Evolutionary conservation across 1,284 basidiomycete species (phyloP).

Genomic region (Psilocybe mexicana): DNA sequence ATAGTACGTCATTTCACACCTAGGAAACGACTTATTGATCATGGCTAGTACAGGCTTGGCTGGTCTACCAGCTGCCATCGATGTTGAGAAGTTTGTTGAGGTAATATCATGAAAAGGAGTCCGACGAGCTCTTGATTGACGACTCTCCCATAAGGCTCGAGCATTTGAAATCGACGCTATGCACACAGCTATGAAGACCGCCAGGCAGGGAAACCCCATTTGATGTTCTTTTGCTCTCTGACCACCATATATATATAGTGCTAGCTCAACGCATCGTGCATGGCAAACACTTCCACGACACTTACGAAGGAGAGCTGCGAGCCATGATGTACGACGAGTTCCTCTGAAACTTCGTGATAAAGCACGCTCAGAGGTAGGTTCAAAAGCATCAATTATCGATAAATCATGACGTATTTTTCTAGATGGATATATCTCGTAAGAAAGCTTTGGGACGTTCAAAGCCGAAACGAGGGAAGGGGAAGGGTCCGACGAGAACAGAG

Average conservation of each 20-base stretch:
- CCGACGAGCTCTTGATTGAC: not conserved
- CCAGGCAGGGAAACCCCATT: slow-evolving; percentile 51
- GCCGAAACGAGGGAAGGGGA: slow-evolving; percentile 60
- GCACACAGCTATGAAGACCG: slow-evolving; percentile 79
- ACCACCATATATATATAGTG: slow-evolving; percentile 35
- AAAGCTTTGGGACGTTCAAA: slow-evolving; percentile 52
- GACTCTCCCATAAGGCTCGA: slow-evolving; percentile 56
- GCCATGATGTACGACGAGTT: slow-evolving; percentile 90
- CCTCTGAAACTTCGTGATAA: slow-evolving; percentile 77
- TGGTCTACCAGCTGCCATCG: slow-evolving; percentile 71
- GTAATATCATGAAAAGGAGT: slow-evolving; percentile 37
- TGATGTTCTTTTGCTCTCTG: not conserved
- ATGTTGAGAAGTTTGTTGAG: slow-evolving; percentile 87
- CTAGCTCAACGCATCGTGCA: slow-evolving; percentile 71
- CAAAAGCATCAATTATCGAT: not conserved
- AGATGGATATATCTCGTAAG: slow-evolving; percentile 80
- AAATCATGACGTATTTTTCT: not conserved
- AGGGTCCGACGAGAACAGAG: slow-evolving; percentile 50
- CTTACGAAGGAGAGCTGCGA: slow-evolving; percentile 86
- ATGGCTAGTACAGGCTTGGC: slow-evolving; percentile 44
- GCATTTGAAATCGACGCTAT: slow-evolving; percentile 88
- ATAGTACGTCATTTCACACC: not conserved
- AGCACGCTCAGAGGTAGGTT: slow-evolving; percentile 75
- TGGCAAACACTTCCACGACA: slow-evolving; percentile 92
- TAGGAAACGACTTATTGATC: not conserved